phyloP scores from a whole-genome alignment of 352 stramenopile species.

The Pythium aquatile region DNA sequence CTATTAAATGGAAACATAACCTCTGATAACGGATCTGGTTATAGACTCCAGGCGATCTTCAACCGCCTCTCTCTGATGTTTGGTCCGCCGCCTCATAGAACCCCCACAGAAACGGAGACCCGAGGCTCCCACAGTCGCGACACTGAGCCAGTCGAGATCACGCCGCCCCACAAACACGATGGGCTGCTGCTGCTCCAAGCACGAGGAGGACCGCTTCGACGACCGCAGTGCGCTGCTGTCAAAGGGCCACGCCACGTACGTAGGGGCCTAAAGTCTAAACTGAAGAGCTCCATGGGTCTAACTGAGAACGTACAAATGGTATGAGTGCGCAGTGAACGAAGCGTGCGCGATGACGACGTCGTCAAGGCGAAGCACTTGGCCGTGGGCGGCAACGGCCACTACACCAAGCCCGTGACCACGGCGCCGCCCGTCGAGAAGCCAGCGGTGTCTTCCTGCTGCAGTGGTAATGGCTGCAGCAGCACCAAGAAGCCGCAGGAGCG shows the following conservation, averaged over 20 bases:
- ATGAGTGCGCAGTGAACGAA: neutral
- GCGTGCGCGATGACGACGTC: neutral
- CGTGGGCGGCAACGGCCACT: slow-evolving; percentile 22
- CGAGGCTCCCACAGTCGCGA: no score
- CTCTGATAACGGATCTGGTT: neutral
- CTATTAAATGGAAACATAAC: neutral
- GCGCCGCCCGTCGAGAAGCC: slow-evolving; percentile 10
- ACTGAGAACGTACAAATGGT: neutral
- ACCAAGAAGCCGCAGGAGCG: slow-evolving; percentile 27
- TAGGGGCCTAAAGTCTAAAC: slow-evolving; percentile 12
- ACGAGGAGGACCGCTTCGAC: slow-evolving; percentile 65
- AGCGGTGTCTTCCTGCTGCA: slow-evolving; percentile 14
- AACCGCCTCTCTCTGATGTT: neutral
- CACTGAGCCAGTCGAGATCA: no score
- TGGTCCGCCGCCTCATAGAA: neutral
- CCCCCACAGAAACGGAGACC: neutral
- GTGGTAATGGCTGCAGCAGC: slow-evolving; percentile 1
- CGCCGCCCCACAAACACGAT: slow-evolving; percentile 24
- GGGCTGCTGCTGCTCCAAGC: slow-evolving; percentile 64
- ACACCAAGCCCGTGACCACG: slow-evolving; percentile 10
- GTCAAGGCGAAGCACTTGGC: slow-evolving; percentile 32
- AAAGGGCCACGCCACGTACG: slow-evolving; percentile 31
- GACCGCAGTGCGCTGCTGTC: slow-evolving; percentile 49
- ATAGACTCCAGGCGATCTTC: neutral
- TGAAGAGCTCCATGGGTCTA: neutral